These are phyloP conservation scores for Dothideomycetes sp. DNA, from an alignment of 2,329 filamentous ascomycete species.

Conservation along the genomic window DNA sequence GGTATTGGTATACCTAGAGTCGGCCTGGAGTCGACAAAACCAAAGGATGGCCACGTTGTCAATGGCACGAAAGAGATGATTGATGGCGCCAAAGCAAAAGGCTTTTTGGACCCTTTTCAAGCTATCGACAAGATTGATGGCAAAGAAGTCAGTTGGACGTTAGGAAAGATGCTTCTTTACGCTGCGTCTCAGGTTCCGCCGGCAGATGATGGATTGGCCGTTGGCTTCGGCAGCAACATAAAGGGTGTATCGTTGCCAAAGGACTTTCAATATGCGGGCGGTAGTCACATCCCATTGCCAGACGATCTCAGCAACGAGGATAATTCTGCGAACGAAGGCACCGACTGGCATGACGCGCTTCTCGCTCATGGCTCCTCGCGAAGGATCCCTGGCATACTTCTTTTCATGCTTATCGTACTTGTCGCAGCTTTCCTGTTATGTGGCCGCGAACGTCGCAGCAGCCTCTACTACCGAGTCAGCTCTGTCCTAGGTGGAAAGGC, in stretches of 20 bases:
- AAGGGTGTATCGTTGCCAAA: conserved; percentile 33
- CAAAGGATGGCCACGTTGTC: conserved; percentile 36
- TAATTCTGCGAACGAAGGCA: conserved; percentile 30
- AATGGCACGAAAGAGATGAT: conserved; percentile 65
- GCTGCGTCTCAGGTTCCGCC: conserved; percentile 79
- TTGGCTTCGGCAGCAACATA: conserved; percentile 86
- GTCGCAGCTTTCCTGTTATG: conserved; percentile 63
- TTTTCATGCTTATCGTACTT: conserved; percentile 65
- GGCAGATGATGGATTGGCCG: conserved; percentile 51
- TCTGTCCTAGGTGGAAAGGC: conserved; percentile 37
- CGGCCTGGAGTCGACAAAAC: conserved; percentile 53
- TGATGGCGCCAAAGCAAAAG: conserved; percentile 58
- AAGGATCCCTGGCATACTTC: conserved; percentile 60
- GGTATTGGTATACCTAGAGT: conserved; percentile 87
- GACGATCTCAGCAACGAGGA: conserved; percentile 27
- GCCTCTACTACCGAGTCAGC: conserved; percentile 44
- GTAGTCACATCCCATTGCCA: conserved; percentile 32
- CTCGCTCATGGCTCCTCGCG: conserved; percentile 53
- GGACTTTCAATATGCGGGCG: conserved; percentile 77
- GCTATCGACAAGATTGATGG: conserved; percentile 86
- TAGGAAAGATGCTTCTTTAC: conserved; percentile 93
- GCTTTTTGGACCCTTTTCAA: conserved; percentile 76
- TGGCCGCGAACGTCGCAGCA: conserved; percentile 62
- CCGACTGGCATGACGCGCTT: conserved; percentile 47
- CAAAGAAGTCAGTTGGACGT: conserved; percentile 91